Evolutionary conservation across 208 protist genomes (phyloP).

Genomic region (Naegleria lovaniensis): DNA sequence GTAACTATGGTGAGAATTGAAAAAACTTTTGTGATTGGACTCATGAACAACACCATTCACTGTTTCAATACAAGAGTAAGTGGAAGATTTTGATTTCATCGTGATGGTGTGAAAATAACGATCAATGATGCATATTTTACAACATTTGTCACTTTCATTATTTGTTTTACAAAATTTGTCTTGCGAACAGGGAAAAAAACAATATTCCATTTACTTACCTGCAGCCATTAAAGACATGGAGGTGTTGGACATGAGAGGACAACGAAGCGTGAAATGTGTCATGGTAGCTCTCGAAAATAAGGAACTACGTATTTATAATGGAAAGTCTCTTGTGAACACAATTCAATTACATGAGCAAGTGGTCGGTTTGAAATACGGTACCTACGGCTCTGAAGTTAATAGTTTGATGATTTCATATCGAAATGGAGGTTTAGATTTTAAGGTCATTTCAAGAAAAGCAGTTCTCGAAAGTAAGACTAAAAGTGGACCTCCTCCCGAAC

Average conservation of each 20-base stretch:
- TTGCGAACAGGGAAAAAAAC: constrained; percentile 57
- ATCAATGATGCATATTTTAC: too few relatives aligned
- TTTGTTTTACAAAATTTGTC: not conserved
- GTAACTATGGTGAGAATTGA: constrained; percentile 67
- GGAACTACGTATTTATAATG: constrained; percentile 81
- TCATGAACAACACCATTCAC: constrained; percentile 71
- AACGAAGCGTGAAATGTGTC: constrained; percentile 59
- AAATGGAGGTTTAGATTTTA: constrained; percentile 29
- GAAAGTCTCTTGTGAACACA: constrained; percentile 65
- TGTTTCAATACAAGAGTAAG: constrained; percentile 69
- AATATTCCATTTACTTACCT: constrained; percentile 64
- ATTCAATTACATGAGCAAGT: constrained; percentile 34
- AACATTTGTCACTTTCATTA: too few relatives aligned
- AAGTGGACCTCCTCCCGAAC: constrained; percentile 68
- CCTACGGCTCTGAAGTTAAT: not conserved
- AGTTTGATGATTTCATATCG: not conserved
- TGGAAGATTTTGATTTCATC: too few relatives aligned
- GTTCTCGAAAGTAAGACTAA: constrained; percentile 29
- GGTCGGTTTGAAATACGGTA: not conserved
- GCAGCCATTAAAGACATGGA: constrained; percentile 57
- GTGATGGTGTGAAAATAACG: too few relatives aligned
- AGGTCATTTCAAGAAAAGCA: constrained; percentile 43
- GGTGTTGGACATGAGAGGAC: constrained; percentile 57
- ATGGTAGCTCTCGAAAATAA: constrained; percentile 77
- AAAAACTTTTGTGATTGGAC: constrained; percentile 74